Conservation (phyloP, 192 early-diverging fungal species). For the Coemansia sp. region DNA sequence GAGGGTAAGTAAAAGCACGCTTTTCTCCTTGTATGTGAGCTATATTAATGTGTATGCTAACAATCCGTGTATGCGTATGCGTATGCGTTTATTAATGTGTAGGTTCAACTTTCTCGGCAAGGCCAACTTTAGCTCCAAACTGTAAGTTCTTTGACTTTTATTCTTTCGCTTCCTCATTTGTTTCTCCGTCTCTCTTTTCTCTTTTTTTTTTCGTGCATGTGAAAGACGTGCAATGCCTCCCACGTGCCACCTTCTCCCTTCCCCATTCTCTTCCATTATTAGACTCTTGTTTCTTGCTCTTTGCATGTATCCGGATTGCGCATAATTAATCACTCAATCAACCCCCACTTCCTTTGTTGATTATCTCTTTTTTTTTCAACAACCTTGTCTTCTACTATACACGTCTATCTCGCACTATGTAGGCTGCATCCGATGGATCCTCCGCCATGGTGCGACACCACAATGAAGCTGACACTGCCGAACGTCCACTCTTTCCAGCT, state of each 20-base stretch:
- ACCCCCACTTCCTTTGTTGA: neutral
- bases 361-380: constrained; percentile 5
- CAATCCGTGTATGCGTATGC: neutral
- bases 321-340: too few relatives aligned
- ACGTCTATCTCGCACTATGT: neutral
- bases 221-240: neutral
- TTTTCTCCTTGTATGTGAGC: neutral
- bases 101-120: constrained; percentile 55
- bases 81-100: constrained; percentile 1
- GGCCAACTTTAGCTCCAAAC: constrained; percentile 49
- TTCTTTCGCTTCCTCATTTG: neutral
- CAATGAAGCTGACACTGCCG: constrained; percentile 45
- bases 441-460: constrained; percentile 53
- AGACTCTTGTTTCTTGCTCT: neutral
- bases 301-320: too few relatives aligned
- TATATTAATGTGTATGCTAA: neutral
- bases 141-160: constrained; percentile 36
- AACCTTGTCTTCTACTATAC: neutral
- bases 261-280: neutral
- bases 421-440: constrained; percentile 55
- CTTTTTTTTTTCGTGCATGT: neutral
- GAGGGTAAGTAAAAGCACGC: constrained; percentile 32
- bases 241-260: neutral
- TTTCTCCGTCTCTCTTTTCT: neutral
- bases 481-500: constrained; percentile 59